A percentile compares a stretch with the other conserved stretches of the same genome.
Conservation (phyloP, 2,329 filamentous ascomycete genomes). For the Teratosphaeria zuluensis region DNA sequence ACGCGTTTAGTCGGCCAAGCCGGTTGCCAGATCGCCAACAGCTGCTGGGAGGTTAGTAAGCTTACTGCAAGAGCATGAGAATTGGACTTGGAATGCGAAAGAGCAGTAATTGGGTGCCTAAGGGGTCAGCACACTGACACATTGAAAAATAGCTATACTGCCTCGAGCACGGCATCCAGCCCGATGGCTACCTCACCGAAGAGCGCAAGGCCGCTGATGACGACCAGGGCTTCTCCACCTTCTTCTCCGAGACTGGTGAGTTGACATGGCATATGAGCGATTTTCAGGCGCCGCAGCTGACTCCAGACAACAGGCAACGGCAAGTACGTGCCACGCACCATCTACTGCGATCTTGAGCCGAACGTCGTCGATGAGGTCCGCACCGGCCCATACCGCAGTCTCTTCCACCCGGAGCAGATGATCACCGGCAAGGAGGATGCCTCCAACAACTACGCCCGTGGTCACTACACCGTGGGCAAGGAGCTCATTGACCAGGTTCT, state of each 20-base stretch:
- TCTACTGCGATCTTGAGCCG: slow-evolving; percentile 99
- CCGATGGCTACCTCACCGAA: slow-evolving; percentile 96
- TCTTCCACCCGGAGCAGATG: slow-evolving; percentile 99
- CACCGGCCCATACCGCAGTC: slow-evolving; percentile 87
- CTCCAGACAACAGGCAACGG: slow-evolving; percentile 60
- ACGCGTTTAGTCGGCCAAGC: slow-evolving; percentile 85
- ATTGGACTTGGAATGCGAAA: slow-evolving; percentile 2
- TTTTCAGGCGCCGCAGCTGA: slow-evolving; percentile 25
- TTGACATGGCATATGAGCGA: slow-evolving; percentile 34
- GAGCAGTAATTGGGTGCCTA: slow-evolving; percentile 23
- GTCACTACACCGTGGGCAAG: slow-evolving; percentile 99
- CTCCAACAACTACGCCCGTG: slow-evolving; percentile 99
- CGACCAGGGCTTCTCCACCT: slow-evolving; percentile 98
- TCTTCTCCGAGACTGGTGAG: slow-evolving; percentile 98
- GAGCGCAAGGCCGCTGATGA: slow-evolving; percentile 90
- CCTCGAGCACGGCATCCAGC: slow-evolving; percentile 99
- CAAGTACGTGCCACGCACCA: slow-evolving; percentile 97
- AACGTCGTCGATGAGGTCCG: slow-evolving; percentile 99
- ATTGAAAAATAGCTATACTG: slow-evolving; percentile 75
- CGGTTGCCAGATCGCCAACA: slow-evolving; percentile 99
- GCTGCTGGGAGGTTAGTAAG: slow-evolving; percentile 95
- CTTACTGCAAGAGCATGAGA: slow-evolving; percentile 9
- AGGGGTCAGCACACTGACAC: slow-evolving; percentile 21
- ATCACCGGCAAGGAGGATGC: slow-evolving; percentile 99
- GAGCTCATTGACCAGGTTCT: slow-evolving; percentile 97